Percentiles rank a stretch among this genome's conserved stretches.
These are phyloP conservation scores for Acer campestre DNA, from an alignment of 345 rosid species.

Conservation along the genomic window DNA sequence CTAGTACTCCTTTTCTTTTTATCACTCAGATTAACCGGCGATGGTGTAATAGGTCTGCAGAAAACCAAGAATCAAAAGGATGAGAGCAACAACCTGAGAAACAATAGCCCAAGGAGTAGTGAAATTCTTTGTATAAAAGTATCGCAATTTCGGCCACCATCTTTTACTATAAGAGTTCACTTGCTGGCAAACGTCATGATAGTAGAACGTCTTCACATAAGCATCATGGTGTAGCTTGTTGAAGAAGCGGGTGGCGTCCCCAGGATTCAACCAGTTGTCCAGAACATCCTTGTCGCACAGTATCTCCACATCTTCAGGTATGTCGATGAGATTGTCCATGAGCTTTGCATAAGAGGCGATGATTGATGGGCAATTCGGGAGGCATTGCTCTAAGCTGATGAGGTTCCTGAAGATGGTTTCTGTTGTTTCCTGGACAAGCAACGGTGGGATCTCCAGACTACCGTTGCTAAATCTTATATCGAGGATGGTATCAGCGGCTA, in stretches of 20 bases:
- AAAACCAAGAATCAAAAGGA: neutral
- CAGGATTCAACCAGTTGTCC: conserved; percentile 23
- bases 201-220: conserved; percentile 14
- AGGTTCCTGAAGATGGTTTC: conserved; percentile 27
- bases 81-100: neutral
- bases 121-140: conserved; percentile 18
- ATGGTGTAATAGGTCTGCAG: neutral
- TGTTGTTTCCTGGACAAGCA: conserved; percentile 17
- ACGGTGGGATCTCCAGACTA: conserved; percentile 14
- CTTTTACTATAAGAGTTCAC: conserved; percentile 9
- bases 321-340: conserved; percentile 31
- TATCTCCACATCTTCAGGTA: conserved; percentile 17
- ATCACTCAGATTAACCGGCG: neutral
- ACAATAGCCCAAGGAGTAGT: conserved; percentile 26
- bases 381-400: conserved; percentile 33
- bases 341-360: conserved; percentile 29
- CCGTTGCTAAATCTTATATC: conserved; percentile 21
- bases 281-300: conserved; percentile 11
- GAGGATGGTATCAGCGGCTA: neutral
- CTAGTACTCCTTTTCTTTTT: too few relatives aligned
- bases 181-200: neutral
- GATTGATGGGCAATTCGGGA: neutral
- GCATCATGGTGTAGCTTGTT: conserved; percentile 29
- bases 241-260: conserved; percentile 18
- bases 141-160: conserved; percentile 20